Evolutionary conservation across 2,329 filamentous ascomycete species (phyloP), one percentile per base, ranked within the genome.

Genomic region (Claviceps citrina): DNA sequence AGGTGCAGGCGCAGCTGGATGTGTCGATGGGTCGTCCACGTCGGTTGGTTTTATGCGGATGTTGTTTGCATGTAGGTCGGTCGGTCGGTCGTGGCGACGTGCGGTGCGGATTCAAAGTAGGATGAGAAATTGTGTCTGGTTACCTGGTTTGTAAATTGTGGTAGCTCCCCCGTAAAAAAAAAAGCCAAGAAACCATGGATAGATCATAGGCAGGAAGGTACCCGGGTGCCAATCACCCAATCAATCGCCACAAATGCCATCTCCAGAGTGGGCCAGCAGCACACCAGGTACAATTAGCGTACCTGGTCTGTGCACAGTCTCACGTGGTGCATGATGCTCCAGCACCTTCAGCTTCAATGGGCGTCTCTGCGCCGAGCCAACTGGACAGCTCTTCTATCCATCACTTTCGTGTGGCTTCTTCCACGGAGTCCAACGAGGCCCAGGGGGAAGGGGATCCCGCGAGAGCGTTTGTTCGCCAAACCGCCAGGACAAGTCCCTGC

Each of bases 401-500:
- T 15, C 31, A 20, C 3, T 22, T 43, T 45, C 42, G 50, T 51
- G 49, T 46, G 42, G 45, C 40, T 43, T 41, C 34, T 32, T 40
- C 46, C 40, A 35, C 41, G 35, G 41, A 33, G 31, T 35, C 38
- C 35, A 42, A 43, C 38, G 41, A 42, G 49, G 47, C 47, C 40
- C n/a, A n/a, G 47, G 51, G 52, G 50, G 49, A 48, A 49, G 51
- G 46, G 48, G 46, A 44, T 47, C 38, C 5, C n/a, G n/a, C 36
- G 33, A 39, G 41, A 42, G 39, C 33, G 36, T 22, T 35, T 36
- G 40, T 16, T 15, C 19, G 31, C 40, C 18, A 35, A 26, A 10
- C n/a, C 26, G 19, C 32, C 13, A 20, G 16, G 12, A 34, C 20
- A n/a, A 7, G 19, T n/a, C 19, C 20, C 31, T 40, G 31, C 28